phyloP scores from a whole-genome alignment of 2,329 filamentous ascomycete genomes.

The Lachnum nothofagi region DNA sequence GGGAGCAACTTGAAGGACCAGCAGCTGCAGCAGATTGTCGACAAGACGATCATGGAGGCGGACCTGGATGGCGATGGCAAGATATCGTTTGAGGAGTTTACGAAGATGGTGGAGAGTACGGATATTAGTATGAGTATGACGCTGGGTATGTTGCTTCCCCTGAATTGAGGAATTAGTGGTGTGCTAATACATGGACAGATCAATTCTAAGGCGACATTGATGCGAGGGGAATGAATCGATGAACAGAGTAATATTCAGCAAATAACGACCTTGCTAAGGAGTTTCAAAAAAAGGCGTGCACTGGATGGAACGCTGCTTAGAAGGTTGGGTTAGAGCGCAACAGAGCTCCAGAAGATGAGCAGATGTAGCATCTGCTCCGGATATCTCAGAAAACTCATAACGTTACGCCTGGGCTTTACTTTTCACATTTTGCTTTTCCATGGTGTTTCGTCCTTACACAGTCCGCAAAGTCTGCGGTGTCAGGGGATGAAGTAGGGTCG shows the following conservation, averaged over 20 bases:
- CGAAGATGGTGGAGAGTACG: constrained; percentile 96
- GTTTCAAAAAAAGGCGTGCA: not conserved
- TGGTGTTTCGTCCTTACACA: too few species aligned
- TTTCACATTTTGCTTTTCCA: too few species aligned
- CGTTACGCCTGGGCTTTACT: too few species aligned
- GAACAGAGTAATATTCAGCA: not conserved
- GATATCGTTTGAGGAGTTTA: constrained; percentile 99
- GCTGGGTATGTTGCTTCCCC: constrained; percentile 47
- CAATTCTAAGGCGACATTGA: too few species aligned
- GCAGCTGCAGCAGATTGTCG: constrained; percentile 97
- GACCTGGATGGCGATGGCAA: constrained; percentile 93
- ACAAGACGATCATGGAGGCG: constrained; percentile 99
- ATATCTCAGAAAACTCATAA: too few species aligned
- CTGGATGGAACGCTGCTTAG: not conserved
- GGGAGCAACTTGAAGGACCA: constrained; percentile 98
- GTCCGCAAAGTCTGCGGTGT: too few species aligned
- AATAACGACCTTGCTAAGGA: not conserved
- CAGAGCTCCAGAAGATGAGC: not conserved
- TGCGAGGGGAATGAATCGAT: too few species aligned
- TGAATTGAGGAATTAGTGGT: not conserved
- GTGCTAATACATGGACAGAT: constrained; percentile 13
- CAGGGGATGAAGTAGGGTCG: too few species aligned
- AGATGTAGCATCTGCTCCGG: too few species aligned
- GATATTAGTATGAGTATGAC: constrained; percentile 73
- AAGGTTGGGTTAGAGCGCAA: not conserved